phyloP scores from a whole-genome alignment of 2,329 filamentous ascomycete species.

The Fusarium sp. region DNA sequence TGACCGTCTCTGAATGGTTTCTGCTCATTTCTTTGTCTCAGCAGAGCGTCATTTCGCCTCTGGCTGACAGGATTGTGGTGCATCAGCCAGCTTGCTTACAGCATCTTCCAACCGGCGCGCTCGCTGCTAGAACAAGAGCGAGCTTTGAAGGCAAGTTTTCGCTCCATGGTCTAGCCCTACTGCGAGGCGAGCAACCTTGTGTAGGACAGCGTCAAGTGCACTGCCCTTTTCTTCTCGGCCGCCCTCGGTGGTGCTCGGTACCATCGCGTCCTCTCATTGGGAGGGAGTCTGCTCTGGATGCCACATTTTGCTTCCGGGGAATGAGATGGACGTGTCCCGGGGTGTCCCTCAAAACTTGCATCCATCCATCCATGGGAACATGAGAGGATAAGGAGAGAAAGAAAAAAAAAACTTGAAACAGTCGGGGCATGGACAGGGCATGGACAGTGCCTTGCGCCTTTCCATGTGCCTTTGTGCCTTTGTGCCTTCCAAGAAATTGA shows the following conservation, averaged over 20 bases:
- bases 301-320: slow-evolving; percentile 26
- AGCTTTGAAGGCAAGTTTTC: neutral
- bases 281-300: slow-evolving; percentile 7
- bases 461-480: neutral
- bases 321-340: slow-evolving; percentile 1
- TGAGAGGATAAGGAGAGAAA: slow-evolving; percentile 9
- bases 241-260: slow-evolving; percentile 6
- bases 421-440: slow-evolving; percentile 19
- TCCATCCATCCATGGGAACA: neutral
- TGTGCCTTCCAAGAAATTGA: slow-evolving; percentile 13
- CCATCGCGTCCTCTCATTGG: neutral
- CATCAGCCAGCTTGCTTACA: slow-evolving; percentile 16
- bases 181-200: neutral
- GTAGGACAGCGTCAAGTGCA: neutral
- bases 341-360: slow-evolving; percentile 8
- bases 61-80: slow-evolving; percentile 21
- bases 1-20: neutral
- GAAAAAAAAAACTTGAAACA: slow-evolving; percentile 29
- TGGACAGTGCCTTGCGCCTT: neutral
- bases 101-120: neutral
- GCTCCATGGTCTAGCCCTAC: neutral
- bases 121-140: neutral
- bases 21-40: slow-evolving; percentile 1
- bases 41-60: slow-evolving; percentile 21
- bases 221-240: slow-evolving; percentile 3